phyloP scores from a whole-genome alignment of 306 rosid species.

The Acacia crassicarpa region DNA sequence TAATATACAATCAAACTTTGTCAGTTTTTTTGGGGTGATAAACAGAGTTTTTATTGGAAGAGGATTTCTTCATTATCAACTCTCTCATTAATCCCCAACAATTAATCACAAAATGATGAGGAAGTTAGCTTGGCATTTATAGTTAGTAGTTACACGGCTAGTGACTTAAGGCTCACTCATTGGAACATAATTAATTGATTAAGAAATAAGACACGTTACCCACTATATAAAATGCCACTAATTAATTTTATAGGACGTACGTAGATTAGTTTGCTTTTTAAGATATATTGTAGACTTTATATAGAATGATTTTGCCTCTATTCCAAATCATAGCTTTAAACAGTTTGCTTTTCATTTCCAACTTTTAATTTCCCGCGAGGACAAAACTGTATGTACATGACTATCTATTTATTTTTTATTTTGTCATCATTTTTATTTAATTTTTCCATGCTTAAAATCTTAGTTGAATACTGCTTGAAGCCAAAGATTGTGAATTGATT shows the following conservation, averaged over 20 bases:
- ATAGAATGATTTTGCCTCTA: slow-evolving; percentile 31
- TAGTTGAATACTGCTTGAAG: background rate
- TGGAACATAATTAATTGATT: slow-evolving; percentile 45
- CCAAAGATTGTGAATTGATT: background rate
- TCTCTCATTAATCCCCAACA: slow-evolving; percentile 23
- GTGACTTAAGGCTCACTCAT: slow-evolving; percentile 72
- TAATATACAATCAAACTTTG: too few species aligned
- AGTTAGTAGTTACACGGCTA: slow-evolving; percentile 33
- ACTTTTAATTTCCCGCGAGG: background rate
- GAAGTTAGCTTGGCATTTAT: slow-evolving; percentile 14
- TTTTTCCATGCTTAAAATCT: background rate
- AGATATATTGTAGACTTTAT: slow-evolving; percentile 40
- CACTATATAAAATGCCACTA: slow-evolving; percentile 19
- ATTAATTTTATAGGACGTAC: slow-evolving; percentile 37
- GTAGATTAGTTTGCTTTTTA: slow-evolving; percentile 61
- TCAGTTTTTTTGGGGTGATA: too few species aligned
- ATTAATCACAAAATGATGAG: slow-evolving; percentile 44
- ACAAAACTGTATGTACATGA: background rate
- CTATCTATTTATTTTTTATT: background rate
- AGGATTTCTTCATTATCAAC: too few species aligned
- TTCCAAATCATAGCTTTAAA: background rate
- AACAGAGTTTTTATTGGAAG: too few species aligned
- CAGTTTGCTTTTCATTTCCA: background rate
- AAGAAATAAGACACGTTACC: background rate
- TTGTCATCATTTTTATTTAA: too few species aligned